Base-by-base conservation (phyloP, 164 flowering plant species). In the Houttuynia cordata region DNA sequence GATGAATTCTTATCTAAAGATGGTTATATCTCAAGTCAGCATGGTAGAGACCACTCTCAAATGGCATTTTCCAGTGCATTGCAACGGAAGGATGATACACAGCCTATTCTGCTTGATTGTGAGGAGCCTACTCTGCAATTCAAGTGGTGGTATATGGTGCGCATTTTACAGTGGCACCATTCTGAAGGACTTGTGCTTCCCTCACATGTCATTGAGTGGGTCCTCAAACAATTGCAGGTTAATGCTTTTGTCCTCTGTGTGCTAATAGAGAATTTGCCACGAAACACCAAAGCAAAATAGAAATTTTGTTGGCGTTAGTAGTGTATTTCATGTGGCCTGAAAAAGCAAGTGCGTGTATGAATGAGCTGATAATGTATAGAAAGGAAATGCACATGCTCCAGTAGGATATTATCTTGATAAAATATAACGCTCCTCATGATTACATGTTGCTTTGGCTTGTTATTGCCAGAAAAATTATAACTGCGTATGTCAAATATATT, bases 121-220 rank as follows among this genome's bases (percentile, higher is more conserved):
- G 88, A 81, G 59, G 94, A 83, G 65, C 85, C 94, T 60, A 79
- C 97, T 8, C 66, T 91, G 34, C 87, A 87, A 66, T 83, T 79
- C 60, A 91, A 86, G 64, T 94, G 99, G 99, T 79, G 88, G 82
- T 94, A 94, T 74, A 75, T 88, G 80, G 97, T 86, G 64, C 85
- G 94, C 45, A 76, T 94, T 51, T 57, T 94, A 69, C 96, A 87
- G 18, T 91, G 96, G 91, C 96, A 94, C 75, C 80, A 74, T 70
- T 77, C 92, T 39, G 97, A 91, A 76, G 85, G 96, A 59, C 73
- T 94, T 62, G 68, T 91, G 63, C 66, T 81, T 73, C 89, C 96
- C 73, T 84, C 96, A 60, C 83, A 71, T 45, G 72, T 94, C 65
- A 80, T 91, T 70, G 97, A 91, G 53, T 94, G 99, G 99, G 91